phyloP scores from a whole-genome alignment of 148 eudicot genomes.

The Cornus kousa region DNA sequence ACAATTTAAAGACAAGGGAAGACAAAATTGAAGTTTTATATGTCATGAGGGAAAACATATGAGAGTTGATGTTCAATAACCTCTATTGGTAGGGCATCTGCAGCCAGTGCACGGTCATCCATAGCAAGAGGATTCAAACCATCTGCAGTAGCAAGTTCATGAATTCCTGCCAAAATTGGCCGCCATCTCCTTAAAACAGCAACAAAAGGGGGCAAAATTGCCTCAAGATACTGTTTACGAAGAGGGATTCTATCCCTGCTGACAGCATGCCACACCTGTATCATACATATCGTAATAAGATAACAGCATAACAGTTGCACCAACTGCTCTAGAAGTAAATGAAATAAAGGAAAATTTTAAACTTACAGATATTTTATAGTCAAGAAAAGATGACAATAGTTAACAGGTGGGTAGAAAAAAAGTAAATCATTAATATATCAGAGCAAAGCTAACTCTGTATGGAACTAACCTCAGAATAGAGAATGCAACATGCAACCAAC shows the following conservation, averaged over 20 bases:
- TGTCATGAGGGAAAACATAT: not conserved
- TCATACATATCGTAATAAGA: constrained; percentile 7
- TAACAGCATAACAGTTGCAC: not conserved
- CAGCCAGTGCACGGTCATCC: constrained; percentile 90
- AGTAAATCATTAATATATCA: not conserved
- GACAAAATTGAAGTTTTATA: not conserved
- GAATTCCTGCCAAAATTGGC: constrained; percentile 92
- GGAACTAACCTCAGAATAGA: constrained; percentile 90
- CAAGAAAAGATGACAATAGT: not conserved
- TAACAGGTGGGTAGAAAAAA: constrained; percentile 14
- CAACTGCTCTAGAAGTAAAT: constrained; percentile 3
- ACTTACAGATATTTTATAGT: not conserved
- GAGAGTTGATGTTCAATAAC: constrained; percentile 33
- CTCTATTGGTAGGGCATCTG: constrained; percentile 92
- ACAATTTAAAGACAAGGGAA: not conserved
- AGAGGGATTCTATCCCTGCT: constrained; percentile 73
- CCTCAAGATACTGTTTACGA: constrained; percentile 88
- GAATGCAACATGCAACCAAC: constrained; percentile 83
- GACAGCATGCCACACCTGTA: constrained; percentile 94
- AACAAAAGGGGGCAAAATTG: constrained; percentile 88
- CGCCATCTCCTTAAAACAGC: constrained; percentile 96
- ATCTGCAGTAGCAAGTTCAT: constrained; percentile 88
- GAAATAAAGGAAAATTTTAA: not conserved
- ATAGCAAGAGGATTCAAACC: constrained; percentile 82
- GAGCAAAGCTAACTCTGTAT: not conserved